phyloP scores from a whole-genome alignment of 768 basidiomycete genomes.

The Clavulina sp. region DNA sequence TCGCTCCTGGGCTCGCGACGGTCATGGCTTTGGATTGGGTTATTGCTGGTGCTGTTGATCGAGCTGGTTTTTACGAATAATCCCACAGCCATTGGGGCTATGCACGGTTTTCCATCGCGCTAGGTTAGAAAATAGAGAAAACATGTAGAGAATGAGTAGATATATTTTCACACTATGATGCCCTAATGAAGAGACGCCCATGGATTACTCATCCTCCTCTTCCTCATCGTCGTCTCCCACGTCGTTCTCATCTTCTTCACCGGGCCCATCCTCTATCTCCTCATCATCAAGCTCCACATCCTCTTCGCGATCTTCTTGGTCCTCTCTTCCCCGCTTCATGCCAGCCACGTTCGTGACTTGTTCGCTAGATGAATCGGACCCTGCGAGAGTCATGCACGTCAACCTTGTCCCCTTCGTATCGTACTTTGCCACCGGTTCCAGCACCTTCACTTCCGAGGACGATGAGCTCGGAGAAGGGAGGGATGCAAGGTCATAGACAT shows the following conservation, averaged over 20 bases:
- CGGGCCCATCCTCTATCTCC: neutral
- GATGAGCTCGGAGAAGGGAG: slow-evolving; percentile 24
- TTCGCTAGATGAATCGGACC: slow-evolving; percentile 23
- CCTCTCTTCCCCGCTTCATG: slow-evolving; percentile 24
- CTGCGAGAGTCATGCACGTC: slow-evolving; percentile 52
- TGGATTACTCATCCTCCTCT: slow-evolving; percentile 19
- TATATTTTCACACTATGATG: too few relatives aligned
- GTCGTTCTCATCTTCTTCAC: slow-evolving; percentile 9
- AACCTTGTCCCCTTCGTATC: slow-evolving; percentile 76
- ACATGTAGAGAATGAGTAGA: too few relatives aligned
- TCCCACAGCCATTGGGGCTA: too few relatives aligned
- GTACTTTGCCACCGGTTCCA: slow-evolving; percentile 46
- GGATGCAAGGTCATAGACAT: slow-evolving; percentile 50
- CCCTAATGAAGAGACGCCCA: too few relatives aligned
- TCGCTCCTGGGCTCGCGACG: too few relatives aligned
- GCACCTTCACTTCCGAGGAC: slow-evolving; percentile 10
- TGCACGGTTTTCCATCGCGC: too few relatives aligned
- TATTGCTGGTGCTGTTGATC: too few relatives aligned
- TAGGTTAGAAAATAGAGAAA: too few relatives aligned
- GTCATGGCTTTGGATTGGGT: too few relatives aligned
- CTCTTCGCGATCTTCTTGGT: slow-evolving; percentile 12
- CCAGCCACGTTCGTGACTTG: slow-evolving; percentile 5
- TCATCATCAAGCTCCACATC: slow-evolving; percentile 16
- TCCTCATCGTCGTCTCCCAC: slow-evolving; percentile 13
- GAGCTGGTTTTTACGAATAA: too few relatives aligned